phyloP scores from a whole-genome alignment of 805 yeast species.

The Isabelozyma gotoi region DNA sequence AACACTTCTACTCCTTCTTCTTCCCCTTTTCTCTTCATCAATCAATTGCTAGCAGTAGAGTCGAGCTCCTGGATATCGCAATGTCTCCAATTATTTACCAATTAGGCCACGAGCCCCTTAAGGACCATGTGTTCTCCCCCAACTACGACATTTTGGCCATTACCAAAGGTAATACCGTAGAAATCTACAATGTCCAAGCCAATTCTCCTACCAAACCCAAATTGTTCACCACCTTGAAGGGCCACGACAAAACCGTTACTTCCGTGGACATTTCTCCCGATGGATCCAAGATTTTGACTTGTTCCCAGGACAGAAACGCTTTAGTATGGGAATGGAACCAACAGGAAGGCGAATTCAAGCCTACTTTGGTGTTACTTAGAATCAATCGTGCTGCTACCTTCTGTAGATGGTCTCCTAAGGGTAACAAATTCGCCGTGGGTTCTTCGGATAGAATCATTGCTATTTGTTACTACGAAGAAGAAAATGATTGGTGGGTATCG shows the following conservation, averaged over 20 bases:
- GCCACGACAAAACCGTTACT: constrained; percentile 92
- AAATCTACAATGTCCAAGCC: constrained; percentile 62
- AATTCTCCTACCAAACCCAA: constrained; percentile 48
- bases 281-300: constrained; percentile 84
- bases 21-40: neutral
- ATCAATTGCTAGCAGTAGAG: constrained; percentile 20
- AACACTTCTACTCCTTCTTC: neutral
- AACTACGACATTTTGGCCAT: constrained; percentile 70
- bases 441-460: constrained; percentile 93
- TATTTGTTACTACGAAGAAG: constrained; percentile 92
- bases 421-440: constrained; percentile 95
- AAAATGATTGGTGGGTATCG: constrained; percentile 99
- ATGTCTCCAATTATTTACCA: constrained; percentile 48
- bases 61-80: constrained; percentile 17
- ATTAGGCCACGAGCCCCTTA: constrained; percentile 81
- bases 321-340: constrained; percentile 84
- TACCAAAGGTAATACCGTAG: constrained; percentile 75
- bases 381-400: constrained; percentile 94
- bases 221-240: constrained; percentile 64
- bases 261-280: constrained; percentile 88
- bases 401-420: constrained; percentile 93
- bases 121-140: constrained; percentile 84
- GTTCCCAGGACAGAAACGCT: constrained; percentile 97
- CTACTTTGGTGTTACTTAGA: constrained; percentile 87
- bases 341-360: constrained; percentile 62